These are phyloP conservation scores for Amesomyces nigricolor DNA, from an alignment of 2,329 filamentous ascomycete genomes.

Conservation along the genomic window DNA sequence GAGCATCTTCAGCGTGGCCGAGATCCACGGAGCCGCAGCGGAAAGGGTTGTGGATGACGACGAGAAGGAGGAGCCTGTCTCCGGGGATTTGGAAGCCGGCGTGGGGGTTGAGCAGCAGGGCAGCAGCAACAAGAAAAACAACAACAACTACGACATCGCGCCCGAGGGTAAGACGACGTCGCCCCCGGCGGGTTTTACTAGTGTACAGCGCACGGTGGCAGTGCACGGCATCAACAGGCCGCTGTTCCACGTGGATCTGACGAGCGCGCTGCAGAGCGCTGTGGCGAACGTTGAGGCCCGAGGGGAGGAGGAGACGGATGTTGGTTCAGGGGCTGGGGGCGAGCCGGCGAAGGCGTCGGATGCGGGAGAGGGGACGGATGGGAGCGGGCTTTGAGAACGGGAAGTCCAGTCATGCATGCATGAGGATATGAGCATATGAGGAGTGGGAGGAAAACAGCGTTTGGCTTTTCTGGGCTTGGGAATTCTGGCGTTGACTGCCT, in stretches of 20 bases:
- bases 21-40: conserved; percentile 65
- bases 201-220: conserved; percentile 44
- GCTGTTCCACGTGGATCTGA: conserved; percentile 90
- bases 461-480: too few species aligned
- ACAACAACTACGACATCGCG: conserved; percentile 7
- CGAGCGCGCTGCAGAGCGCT: conserved; percentile 80
- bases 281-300: conserved; percentile 68
- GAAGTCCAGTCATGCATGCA: too few species aligned
- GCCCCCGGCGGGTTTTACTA: conserved; percentile 13
- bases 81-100: conserved; percentile 9
- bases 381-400: not conserved
- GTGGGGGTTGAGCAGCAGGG: not conserved
- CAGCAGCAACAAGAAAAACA: conserved; percentile 1
- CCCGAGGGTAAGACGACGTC: not conserved
- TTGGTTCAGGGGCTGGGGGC: not conserved
- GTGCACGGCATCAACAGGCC: conserved; percentile 85
- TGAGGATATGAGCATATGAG: too few species aligned
- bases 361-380: not conserved
- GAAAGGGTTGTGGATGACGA: conserved; percentile 52
- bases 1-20: conserved; percentile 90
- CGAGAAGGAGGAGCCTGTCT: conserved; percentile 36
- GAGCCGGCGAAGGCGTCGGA: not conserved
- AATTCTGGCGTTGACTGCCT: too few species aligned
- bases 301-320: conserved; percentile 7
- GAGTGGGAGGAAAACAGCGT: too few species aligned